Evolutionary conservation across 257 asterid species (phyloP).

Genomic region (Ballota nigra): DNA sequence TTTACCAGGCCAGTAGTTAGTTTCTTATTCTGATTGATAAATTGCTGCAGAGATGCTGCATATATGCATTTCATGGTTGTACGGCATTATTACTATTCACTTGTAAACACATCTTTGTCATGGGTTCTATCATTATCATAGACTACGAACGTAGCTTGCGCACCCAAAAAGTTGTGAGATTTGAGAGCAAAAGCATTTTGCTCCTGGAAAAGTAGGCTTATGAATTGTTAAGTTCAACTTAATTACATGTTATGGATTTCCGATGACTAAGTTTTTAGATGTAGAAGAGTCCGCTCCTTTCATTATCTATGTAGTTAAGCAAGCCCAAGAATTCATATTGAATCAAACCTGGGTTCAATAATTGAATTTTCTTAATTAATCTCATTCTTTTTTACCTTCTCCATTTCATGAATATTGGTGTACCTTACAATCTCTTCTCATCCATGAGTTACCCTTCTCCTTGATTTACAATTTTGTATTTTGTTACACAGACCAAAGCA

Average conservation of each 20-base stretch:
- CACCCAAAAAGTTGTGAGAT: too few species aligned
- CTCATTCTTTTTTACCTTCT: constrained; percentile 6
- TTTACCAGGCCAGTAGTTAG: too few species aligned
- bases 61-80: constrained; percentile 23
- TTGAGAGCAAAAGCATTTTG: too few species aligned
- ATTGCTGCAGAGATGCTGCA: constrained; percentile 16
- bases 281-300: too few species aligned
- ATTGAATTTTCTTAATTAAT: constrained; percentile 16
- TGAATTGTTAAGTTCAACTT: too few species aligned
- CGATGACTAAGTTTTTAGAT: too few species aligned
- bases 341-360: too few species aligned
- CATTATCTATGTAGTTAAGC: too few species aligned
- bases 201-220: too few species aligned
- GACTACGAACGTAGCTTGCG: constrained; percentile 2
- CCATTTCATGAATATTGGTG: constrained; percentile 12
- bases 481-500: constrained; percentile 76
- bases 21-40: constrained; percentile 9
- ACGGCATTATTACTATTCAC: not conserved
- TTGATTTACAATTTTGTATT: constrained; percentile 15
- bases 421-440: constrained; percentile 4
- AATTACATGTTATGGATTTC: too few species aligned
- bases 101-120: not conserved
- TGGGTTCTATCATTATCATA: not conserved
- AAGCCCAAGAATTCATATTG: too few species aligned
- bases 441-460: not conserved